A percentile compares a stretch with the other conserved stretches of the same genome.
phyloP scores from a whole-genome alignment of 2,329 filamentous ascomycete species.

The Sclerotinia trifoliorum region DNA sequence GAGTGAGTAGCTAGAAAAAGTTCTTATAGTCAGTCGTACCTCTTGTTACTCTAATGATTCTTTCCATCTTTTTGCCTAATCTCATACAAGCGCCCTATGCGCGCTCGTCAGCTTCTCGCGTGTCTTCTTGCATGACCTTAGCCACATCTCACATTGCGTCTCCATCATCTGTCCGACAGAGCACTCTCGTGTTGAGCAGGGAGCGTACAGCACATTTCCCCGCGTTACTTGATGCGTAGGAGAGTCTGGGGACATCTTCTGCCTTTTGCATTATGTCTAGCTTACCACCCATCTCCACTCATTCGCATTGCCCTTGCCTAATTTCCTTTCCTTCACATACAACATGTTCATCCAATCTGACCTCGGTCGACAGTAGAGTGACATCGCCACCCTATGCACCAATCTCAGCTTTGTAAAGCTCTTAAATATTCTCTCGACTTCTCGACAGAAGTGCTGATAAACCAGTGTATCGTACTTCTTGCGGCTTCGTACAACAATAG shows the following conservation, averaged over 20 bases:
- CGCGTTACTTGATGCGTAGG: slow-evolving; percentile 15
- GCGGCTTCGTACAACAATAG: slow-evolving; percentile 3
- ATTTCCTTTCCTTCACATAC: slow-evolving; percentile 3
- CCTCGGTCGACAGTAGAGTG: slow-evolving; percentile 23
- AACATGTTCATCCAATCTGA: slow-evolving; percentile 19
- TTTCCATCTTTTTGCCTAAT: neutral
- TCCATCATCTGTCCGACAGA: slow-evolving; percentile 22
- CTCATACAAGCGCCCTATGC: slow-evolving; percentile 20
- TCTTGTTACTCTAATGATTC: neutral
- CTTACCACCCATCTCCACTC: slow-evolving; percentile 9
- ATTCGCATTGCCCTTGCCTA: slow-evolving; percentile 4
- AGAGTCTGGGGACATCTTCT: slow-evolving; percentile 13
- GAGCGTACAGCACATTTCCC: slow-evolving; percentile 21
- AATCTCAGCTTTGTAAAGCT: slow-evolving; percentile 5
- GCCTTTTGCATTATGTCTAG: slow-evolving; percentile 16
- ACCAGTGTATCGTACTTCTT: neutral
- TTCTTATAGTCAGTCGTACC: slow-evolving; percentile 6
- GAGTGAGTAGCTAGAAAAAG: slow-evolving; percentile 1
- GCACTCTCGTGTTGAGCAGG: slow-evolving; percentile 11
- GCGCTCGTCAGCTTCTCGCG: slow-evolving; percentile 17
- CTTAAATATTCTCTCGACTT: neutral
- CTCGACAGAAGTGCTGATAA: neutral
- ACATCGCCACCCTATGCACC: slow-evolving; percentile 19
- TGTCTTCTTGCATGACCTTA: slow-evolving; percentile 21
- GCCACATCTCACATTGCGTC: slow-evolving; percentile 22